Conservation (phyloP, 192 early-diverging fungal species). For the Oehlia diaphana region DNA sequence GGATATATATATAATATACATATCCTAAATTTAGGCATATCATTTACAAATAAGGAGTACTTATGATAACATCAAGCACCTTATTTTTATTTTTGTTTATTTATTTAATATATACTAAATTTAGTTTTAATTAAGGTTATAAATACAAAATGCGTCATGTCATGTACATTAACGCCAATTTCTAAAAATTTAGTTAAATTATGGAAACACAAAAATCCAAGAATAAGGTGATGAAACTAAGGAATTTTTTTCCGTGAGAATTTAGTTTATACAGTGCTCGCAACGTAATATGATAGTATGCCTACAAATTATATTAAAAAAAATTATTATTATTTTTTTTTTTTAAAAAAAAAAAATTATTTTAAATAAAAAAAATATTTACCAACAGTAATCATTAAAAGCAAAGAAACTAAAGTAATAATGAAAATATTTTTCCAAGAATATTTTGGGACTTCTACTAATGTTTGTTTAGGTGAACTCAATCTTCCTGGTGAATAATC, state of each 20-base stretch:
- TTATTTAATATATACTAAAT: not conserved
- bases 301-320: not conserved
- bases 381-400: not conserved
- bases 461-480: not conserved
- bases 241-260: not conserved
- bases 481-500: not conserved
- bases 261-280: not conserved
- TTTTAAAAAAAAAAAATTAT: not conserved
- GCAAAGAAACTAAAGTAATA: not conserved
- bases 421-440: not conserved
- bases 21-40: too few relatives aligned
- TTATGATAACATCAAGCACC: too few relatives aligned
- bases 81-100: too few relatives aligned
- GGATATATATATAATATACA: too few relatives aligned
- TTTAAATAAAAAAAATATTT: not conserved
- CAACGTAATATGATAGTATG: not conserved
- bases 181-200: not conserved
- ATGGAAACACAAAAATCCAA: not conserved
- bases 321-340: not conserved
- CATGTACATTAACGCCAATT: not conserved
- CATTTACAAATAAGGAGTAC: too few relatives aligned
- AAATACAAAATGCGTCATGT: not conserved
- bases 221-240: too few relatives aligned
- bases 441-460: not conserved
- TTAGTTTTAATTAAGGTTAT: not conserved